Evolutionary conservation across 805 yeast species (phyloP), one percentile per base, ranked within the genome.

Genomic region (Metschnikowia lochheadii): DNA sequence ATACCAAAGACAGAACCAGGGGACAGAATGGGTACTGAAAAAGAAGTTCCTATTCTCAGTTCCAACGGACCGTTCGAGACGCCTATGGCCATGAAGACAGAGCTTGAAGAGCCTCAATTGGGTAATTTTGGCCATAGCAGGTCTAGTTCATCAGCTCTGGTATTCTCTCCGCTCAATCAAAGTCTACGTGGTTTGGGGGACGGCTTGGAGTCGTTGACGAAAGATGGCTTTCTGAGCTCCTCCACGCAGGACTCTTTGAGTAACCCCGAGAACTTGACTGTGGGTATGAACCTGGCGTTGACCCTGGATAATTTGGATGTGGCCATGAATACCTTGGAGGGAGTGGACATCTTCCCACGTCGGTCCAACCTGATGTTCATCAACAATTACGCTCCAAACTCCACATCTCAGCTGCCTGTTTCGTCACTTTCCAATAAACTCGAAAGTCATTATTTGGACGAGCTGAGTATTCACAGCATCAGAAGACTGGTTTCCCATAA

Each of bases 361-460:
- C 23, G 35, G 23, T 44, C 46, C 8, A 56, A 55, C 44, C 57
- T 55, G 52, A 52, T 60, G 10, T 61, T 62, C 39, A 39, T 40
- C 18, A 41, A 37, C 44, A 49, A 37, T 45, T 38, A 46, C 47
- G 40, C 32, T 21, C 38, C 42, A 33, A 43, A 23, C 36, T 42
- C 39, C 54, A 50, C 41, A 44, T 53, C 50, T 54, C 65, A 38
- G 54, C 59, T 45, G 59, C 55, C 52, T 17, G 44, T 56, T 7
- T 43, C 54, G 18, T 67, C 73, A 2, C 51, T 69, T 17, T 60
- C 70, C 1, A 56, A 61, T 39, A 63, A 59, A 37, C 56, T 67
- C 45, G 73, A 70, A 44, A 56, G 49, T 26, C 71, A 65, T 32
- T 61, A 54, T 3, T 51, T 68, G 33, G 58, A 51, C 13, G 52